These are phyloP conservation scores for Larix sibirica DNA, from an alignment of 83 land plant species.

Conservation along the genomic window DNA sequence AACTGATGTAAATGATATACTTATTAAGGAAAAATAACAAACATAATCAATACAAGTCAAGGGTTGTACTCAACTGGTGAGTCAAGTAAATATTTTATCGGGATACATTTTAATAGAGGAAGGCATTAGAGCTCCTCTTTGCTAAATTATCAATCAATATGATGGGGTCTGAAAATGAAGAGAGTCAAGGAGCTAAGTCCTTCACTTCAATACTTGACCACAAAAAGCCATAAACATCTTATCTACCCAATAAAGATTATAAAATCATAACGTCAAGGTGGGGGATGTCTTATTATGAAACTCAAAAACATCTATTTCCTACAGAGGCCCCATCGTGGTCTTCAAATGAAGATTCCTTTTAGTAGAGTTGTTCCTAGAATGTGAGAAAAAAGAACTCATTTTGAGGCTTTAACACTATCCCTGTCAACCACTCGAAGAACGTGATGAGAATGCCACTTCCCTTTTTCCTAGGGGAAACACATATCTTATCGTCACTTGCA, in stretches of 20 bases:
- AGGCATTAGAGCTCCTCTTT: background rate
- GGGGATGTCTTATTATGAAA: constrained; percentile 22
- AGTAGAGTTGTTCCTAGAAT: constrained; percentile 9
- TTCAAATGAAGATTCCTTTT: constrained; percentile 5
- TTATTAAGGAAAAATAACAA: background rate
- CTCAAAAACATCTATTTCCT: constrained; percentile 29
- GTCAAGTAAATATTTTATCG: no score
- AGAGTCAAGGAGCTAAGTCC: constrained; percentile 27
- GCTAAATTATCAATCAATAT: constrained; percentile 11
- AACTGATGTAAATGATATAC: background rate
- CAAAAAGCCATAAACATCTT: constrained; percentile 20
- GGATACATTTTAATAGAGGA: background rate
- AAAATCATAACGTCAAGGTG: constrained; percentile 44
- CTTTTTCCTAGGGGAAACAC: constrained; percentile 38
- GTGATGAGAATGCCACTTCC: constrained; percentile 21
- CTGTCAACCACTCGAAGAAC: background rate
- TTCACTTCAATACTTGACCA: constrained; percentile 38
- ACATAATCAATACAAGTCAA: background rate
- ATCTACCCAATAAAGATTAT: constrained; percentile 34
- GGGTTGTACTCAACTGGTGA: no score
- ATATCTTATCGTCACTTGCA: constrained; percentile 34
- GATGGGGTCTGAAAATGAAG: constrained; percentile 56
- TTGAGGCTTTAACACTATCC: no score
- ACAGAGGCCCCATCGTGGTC: constrained; percentile 25
- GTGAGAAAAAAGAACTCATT: no score